These are phyloP conservation scores for Ceratobasidium sp. DNA, from an alignment of 1,284 basidiomycete species.

Conservation along the genomic window DNA sequence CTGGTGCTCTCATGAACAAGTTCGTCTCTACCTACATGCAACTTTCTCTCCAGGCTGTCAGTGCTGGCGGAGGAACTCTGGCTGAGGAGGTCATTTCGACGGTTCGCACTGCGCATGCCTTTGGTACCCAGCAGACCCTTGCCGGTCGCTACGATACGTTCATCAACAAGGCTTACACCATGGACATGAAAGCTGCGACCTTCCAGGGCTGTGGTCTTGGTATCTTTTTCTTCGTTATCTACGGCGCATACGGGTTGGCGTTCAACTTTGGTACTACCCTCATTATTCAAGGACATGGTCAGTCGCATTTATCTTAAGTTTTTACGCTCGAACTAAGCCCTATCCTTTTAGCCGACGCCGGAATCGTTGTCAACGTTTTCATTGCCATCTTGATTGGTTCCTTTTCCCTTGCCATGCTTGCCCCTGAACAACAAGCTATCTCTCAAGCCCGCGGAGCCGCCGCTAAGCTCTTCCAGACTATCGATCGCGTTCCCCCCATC, in stretches of 20 bases:
- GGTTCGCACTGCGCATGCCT: slow-evolving; percentile 91
- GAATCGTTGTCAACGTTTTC: slow-evolving; percentile 85
- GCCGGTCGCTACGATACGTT: slow-evolving; percentile 76
- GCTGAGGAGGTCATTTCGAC: slow-evolving; percentile 96
- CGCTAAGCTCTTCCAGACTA: slow-evolving; percentile 93
- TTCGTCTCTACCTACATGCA: slow-evolving; percentile 80
- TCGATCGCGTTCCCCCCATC: slow-evolving; percentile 88
- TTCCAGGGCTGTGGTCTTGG: slow-evolving; percentile 57
- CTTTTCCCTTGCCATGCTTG: slow-evolving; percentile 84
- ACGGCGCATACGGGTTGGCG: slow-evolving; percentile 66
- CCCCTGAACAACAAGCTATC: slow-evolving; percentile 88
- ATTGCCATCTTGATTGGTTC: slow-evolving; percentile 90
- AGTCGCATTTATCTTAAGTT: slow-evolving; percentile 45
- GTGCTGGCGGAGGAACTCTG: slow-evolving; percentile 83
- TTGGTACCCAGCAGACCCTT: slow-evolving; percentile 83
- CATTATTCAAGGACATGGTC: slow-evolving; percentile 73
- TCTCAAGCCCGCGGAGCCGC: slow-evolving; percentile 88
- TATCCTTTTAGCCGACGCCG: slow-evolving; percentile 64
- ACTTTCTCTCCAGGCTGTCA: slow-evolving; percentile 76
- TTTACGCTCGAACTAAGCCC: slow-evolving; percentile 17
- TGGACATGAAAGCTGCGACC: slow-evolving; percentile 74
- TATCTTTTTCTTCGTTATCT: slow-evolving; percentile 85
- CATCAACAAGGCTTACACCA: slow-evolving; percentile 68
- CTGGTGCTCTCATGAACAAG: slow-evolving; percentile 85
- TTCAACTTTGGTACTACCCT: slow-evolving; percentile 88